Evolutionary conservation across 2,329 filamentous ascomycete species (phyloP).

Genomic region (Sclerotinia trifoliorum): DNA sequence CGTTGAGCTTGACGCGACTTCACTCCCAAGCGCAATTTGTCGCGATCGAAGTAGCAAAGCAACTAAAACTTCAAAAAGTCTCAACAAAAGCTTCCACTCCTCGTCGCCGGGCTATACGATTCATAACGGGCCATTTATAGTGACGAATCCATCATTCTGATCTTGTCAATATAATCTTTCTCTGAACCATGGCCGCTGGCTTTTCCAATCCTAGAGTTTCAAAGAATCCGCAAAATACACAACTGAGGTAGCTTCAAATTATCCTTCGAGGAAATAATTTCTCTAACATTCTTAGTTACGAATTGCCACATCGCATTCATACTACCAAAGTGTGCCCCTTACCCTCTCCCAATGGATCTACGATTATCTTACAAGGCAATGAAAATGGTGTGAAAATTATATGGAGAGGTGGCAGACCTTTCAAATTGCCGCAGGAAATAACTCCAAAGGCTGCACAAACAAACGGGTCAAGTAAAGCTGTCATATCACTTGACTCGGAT

Average conservation of each 20-base stretch:
- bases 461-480: constrained; percentile 55
- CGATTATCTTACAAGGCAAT: constrained; percentile 61
- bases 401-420: constrained; percentile 62
- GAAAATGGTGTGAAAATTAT: constrained; percentile 60
- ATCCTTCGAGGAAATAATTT: neutral
- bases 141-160: neutral
- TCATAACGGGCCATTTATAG: neutral
- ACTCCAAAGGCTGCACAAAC: constrained; percentile 44
- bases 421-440: constrained; percentile 49
- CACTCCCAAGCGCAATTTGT: constrained; percentile 6
- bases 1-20: neutral
- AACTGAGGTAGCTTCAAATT: constrained; percentile 31
- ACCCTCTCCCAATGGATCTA: constrained; percentile 61
- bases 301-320: constrained; percentile 57
- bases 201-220: constrained; percentile 33
- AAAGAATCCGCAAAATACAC: constrained; percentile 34
- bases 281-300: constrained; percentile 48
- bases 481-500: constrained; percentile 65
- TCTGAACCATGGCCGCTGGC: constrained; percentile 26
- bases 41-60: neutral
- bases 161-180: neutral
- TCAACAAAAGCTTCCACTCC: neutral
- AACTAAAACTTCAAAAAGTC: neutral
- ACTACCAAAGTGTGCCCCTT: constrained; percentile 61
- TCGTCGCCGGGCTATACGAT: neutral